Conservation (phyloP, 306 rosid species). For the Rubus parviflorus region DNA sequence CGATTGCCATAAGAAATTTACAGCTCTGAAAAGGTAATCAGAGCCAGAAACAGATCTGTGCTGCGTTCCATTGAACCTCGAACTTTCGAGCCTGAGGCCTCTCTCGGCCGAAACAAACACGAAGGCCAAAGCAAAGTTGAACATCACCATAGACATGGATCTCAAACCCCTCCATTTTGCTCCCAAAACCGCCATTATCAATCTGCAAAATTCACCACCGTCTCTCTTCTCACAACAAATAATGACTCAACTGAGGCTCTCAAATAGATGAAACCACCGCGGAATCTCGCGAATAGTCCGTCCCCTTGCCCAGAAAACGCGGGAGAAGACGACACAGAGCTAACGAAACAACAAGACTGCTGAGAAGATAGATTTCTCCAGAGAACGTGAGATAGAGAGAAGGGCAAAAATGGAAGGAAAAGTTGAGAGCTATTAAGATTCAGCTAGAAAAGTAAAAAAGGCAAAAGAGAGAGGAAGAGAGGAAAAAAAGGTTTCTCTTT, state of each 20-base stretch:
- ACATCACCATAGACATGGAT: constrained; percentile 41
- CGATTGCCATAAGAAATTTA: constrained; percentile 75
- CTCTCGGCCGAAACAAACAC: constrained; percentile 64
- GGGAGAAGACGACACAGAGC: background rate
- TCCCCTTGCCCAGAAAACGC: background rate
- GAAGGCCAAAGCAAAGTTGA: constrained; percentile 36
- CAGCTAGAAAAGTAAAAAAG: background rate
- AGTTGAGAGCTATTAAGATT: background rate
- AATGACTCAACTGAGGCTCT: background rate
- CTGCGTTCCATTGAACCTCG: constrained; percentile 31
- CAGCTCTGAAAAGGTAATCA: constrained; percentile 40
- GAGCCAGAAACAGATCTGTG: constrained; percentile 19
- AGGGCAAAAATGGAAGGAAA: background rate
- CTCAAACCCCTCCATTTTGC: constrained; percentile 40
- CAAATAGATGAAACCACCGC: background rate
- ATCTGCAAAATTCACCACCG: background rate
- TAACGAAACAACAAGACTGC: background rate
- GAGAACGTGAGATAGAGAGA: background rate
- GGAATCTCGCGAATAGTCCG: background rate
- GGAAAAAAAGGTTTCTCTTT: background rate
- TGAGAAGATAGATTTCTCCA: background rate
- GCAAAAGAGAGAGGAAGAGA: background rate
- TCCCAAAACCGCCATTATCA: constrained; percentile 36
- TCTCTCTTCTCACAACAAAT: background rate
- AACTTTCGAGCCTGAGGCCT: constrained; percentile 38